Evolutionary conservation across 2,329 filamentous ascomycete species (phyloP).

Genomic region (Colletotrichum simmondsii): DNA sequence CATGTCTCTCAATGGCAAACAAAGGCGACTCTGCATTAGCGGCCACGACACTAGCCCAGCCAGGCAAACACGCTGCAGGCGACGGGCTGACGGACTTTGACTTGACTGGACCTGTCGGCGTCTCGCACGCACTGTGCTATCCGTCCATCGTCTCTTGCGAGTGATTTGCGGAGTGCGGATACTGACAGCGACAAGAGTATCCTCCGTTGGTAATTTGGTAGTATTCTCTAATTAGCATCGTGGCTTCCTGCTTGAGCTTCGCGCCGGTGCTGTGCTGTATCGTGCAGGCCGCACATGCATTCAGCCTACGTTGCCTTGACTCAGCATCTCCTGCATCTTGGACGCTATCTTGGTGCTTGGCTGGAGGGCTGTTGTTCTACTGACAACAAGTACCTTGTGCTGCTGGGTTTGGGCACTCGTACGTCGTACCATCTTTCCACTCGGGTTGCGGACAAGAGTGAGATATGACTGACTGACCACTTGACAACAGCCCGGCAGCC

Average conservation of each 20-base stretch:
- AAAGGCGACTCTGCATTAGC: conserved; percentile 1
- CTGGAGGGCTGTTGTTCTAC: neutral
- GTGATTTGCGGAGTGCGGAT: neutral
- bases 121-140: neutral
- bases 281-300: conserved; percentile 9
- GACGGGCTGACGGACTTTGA: neutral
- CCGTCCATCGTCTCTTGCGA: neutral
- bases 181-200: neutral
- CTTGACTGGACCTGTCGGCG: neutral
- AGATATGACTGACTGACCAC: neutral
- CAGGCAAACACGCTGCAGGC: neutral
- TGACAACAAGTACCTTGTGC: neutral
- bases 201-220: neutral
- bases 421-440: neutral
- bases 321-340: conserved; percentile 19
- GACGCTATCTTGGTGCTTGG: neutral
- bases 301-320: conserved; percentile 22
- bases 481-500: neutral
- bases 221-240: no score
- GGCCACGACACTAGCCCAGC: neutral
- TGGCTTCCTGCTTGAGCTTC: neutral
- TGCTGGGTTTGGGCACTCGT: neutral
- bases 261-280: neutral
- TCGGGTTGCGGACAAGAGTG: neutral
- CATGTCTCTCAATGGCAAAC: neutral